Conservation (phyloP, 345 rosid species). For the Citrus reticulata region DNA sequence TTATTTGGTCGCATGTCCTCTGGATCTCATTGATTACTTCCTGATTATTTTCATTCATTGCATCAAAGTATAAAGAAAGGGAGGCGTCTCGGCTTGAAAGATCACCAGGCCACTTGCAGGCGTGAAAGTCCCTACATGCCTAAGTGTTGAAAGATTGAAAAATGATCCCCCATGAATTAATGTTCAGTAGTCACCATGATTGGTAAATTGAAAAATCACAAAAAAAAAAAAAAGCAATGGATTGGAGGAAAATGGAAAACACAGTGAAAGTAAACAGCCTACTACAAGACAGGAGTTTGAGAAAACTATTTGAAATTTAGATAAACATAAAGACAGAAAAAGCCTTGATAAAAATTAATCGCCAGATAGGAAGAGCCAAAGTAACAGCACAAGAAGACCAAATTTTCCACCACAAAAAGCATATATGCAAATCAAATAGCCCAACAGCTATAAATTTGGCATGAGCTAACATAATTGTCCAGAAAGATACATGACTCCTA, state of each 20-base stretch:
- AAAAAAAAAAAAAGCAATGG: no score
- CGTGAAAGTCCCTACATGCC: slow-evolving; percentile 70
- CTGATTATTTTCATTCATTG: slow-evolving; percentile 41
- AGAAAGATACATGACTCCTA: not conserved
- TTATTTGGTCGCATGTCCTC: slow-evolving; percentile 40
- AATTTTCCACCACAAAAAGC: not conserved
- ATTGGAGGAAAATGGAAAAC: not conserved
- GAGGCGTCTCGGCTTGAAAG: slow-evolving; percentile 50
- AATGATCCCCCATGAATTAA: not conserved
- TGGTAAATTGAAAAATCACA: not conserved
- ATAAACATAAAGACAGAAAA: not conserved
- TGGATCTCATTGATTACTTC: slow-evolving; percentile 32
- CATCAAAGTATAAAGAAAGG: slow-evolving; percentile 57
- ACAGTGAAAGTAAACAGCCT: no score
- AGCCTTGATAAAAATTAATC: not conserved
- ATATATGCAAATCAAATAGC: not conserved
- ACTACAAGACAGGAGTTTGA: not conserved
- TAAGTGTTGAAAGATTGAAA: slow-evolving; percentile 6
- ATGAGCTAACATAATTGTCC: not conserved
- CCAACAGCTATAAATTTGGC: not conserved
- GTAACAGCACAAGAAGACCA: not conserved
- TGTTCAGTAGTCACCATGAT: not conserved
- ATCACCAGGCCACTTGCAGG: slow-evolving; percentile 59
- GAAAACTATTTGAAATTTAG: not conserved
- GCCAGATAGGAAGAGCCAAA: not conserved